phyloP scores from a whole-genome alignment of 495 filamentous ascomycete genomes.

The Emericellopsis terricola region DNA sequence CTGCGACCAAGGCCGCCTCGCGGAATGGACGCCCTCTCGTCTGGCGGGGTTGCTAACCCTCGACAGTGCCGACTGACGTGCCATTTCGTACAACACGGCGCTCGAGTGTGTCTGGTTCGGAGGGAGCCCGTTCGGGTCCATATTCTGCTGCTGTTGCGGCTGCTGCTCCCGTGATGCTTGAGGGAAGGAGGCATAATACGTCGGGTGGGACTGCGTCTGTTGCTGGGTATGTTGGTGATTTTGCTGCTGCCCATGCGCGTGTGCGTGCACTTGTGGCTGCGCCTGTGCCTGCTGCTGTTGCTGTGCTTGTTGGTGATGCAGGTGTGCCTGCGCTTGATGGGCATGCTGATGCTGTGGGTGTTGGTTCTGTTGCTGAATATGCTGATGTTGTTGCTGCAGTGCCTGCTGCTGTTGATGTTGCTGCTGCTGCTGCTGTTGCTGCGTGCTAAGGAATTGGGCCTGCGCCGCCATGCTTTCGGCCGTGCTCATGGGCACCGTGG shows the following conservation, averaged over 20 bases:
- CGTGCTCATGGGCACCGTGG: slow-evolving; percentile 13
- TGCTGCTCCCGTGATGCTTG: slow-evolving; percentile 6
- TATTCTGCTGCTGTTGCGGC: slow-evolving; percentile 10
- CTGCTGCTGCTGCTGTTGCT: too few species aligned
- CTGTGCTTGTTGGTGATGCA: slow-evolving; percentile 8
- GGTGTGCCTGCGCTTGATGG: background rate
- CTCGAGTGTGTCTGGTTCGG: slow-evolving; percentile 63
- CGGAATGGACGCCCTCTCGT: slow-evolving; percentile 61
- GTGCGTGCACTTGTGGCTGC: too few species aligned
- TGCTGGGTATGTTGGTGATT: slow-evolving; percentile 8
- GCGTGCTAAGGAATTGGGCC: slow-evolving; percentile 7
- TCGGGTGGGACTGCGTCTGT: slow-evolving; percentile 5
- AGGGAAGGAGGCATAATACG: slow-evolving; percentile 3
- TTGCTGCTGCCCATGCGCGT: too few species aligned
- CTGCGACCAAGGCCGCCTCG: slow-evolving; percentile 72
- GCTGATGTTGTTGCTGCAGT: slow-evolving; percentile 10
- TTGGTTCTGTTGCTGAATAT: slow-evolving; percentile 1
- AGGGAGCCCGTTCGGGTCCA: too few species aligned
- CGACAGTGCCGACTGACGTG: slow-evolving; percentile 62
- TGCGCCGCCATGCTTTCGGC: slow-evolving; percentile 11
- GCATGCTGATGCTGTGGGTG: slow-evolving; percentile 6
- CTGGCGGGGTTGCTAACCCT: slow-evolving; percentile 60
- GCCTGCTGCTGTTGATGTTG: too few species aligned
- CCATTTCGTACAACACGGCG: slow-evolving; percentile 62
- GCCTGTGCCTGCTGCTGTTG: too few species aligned